These are phyloP conservation scores for Nemophila menziesii DNA, from an alignment of 257 asterid species.

Conservation along the genomic window DNA sequence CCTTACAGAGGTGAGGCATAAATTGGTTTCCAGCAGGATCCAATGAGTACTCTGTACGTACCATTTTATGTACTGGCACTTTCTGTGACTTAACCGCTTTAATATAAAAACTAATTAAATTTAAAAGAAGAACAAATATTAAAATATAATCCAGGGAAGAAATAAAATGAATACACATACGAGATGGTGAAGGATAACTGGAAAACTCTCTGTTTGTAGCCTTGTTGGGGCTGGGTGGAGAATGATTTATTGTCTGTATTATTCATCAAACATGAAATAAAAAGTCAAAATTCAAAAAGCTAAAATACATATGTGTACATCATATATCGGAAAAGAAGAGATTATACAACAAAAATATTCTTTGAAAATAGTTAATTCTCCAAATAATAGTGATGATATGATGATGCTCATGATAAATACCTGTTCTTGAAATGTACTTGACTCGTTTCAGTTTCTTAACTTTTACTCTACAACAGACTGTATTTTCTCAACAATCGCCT, in stretches of 20 bases:
- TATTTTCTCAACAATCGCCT: conserved; percentile 71
- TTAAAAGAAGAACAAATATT: conserved; percentile 10
- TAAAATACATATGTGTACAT: conserved; percentile 3
- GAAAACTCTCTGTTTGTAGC: conserved; percentile 33
- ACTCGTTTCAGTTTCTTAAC: conserved; percentile 75
- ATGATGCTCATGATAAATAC: conserved; percentile 21
- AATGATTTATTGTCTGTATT: conserved; percentile 45
- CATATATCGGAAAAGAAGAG: background rate
- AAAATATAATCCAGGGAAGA: conserved; percentile 7
- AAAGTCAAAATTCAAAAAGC: too few relatives aligned
- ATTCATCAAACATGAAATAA: conserved; percentile 9
- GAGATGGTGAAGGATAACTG: conserved; percentile 38
- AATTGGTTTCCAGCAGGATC: conserved; percentile 89
- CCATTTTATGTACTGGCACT: conserved; percentile 85
- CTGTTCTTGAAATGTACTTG: conserved; percentile 87
- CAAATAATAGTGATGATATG: background rate
- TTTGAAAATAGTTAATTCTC: background rate
- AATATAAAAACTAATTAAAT: conserved; percentile 10
- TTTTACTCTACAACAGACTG: conserved; percentile 64
- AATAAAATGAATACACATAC: conserved; percentile 22
- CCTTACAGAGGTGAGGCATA: conserved; percentile 70
- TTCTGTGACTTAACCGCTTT: conserved; percentile 63
- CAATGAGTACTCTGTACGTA: conserved; percentile 74
- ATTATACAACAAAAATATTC: too few relatives aligned
- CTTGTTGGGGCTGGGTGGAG: conserved; percentile 32